Percentiles rank a stretch among this genome's conserved stretches.
These are phyloP conservation scores for Zoysia matrella DNA, from an alignment of 202 grass and related monocot species.

Conservation along the genomic window DNA sequence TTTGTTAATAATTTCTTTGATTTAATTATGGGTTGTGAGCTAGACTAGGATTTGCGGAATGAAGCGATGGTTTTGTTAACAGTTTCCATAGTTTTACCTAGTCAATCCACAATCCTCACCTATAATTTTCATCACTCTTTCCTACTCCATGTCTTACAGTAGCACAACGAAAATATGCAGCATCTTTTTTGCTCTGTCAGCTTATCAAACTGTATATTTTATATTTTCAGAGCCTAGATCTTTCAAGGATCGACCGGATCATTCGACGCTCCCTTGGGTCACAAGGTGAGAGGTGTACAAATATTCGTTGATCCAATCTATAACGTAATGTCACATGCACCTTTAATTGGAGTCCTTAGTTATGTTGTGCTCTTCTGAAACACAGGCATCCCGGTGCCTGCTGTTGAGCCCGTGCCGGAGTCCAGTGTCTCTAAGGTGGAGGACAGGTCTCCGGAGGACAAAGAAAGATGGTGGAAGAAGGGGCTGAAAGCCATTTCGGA, in stretches of 20 bases:
- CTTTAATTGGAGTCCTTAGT: slow-evolving; percentile 11
- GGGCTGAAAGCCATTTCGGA: slow-evolving; percentile 95
- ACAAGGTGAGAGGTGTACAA: slow-evolving; percentile 57
- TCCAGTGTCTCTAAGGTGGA: slow-evolving; percentile 91
- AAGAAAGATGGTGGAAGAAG: slow-evolving; percentile 97
- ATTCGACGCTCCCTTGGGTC: slow-evolving; percentile 92
- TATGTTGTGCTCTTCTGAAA: slow-evolving; percentile 31
- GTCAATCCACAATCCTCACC: neutral
- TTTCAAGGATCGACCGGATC: slow-evolving; percentile 93
- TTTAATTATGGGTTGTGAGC: neutral
- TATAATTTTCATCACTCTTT: neutral
- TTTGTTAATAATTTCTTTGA: neutral
- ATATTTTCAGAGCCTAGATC: slow-evolving; percentile 77
- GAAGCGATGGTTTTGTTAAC: neutral
- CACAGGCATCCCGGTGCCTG: slow-evolving; percentile 58
- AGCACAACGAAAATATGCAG: slow-evolving; percentile 21
- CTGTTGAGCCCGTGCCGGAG: slow-evolving; percentile 81
- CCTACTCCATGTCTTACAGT: neutral
- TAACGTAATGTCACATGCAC: neutral
- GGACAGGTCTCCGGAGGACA: slow-evolving; percentile 73
- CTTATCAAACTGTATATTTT: slow-evolving; percentile 8
- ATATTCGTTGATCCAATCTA: neutral
- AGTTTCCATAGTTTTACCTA: neutral
- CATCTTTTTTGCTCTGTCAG: neutral
- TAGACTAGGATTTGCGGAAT: neutral